A percentile compares a stretch with the other conserved stretches of the same genome.
Conservation (phyloP, 2,329 filamentous ascomycete genomes). For the Arthrocladium fulminans region DNA sequence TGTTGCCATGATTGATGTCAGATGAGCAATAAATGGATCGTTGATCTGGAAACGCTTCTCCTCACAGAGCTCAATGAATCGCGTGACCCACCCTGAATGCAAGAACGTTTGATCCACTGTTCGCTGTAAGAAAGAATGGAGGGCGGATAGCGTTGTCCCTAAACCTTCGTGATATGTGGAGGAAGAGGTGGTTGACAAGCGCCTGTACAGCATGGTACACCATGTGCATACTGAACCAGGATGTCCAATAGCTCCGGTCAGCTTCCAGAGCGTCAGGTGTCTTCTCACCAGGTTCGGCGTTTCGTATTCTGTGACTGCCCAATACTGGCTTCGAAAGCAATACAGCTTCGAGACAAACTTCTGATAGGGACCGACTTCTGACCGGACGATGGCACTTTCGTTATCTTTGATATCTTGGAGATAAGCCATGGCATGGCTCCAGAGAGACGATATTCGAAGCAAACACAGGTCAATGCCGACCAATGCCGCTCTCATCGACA, state of each 20-base stretch:
- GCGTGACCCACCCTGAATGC: conserved; percentile 17
- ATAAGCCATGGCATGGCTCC: conserved; percentile 16
- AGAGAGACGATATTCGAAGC: conserved; percentile 16
- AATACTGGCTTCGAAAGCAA: conserved; percentile 15
- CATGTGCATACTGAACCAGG: conserved; percentile 17
- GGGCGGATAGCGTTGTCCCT: conserved; percentile 14
- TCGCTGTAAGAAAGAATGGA: conserved; percentile 20
- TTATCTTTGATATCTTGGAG: conserved; percentile 15
- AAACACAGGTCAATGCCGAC: conserved; percentile 15
- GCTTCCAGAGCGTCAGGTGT: conserved; percentile 8
- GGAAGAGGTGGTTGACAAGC: conserved; percentile 18
- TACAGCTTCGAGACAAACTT: conserved; percentile 18
- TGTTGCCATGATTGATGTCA: conserved; percentile 16
- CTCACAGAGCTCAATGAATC: conserved; percentile 13
- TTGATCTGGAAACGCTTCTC: conserved; percentile 13
- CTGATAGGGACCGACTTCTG: conserved; percentile 14
- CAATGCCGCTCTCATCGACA: conserved; percentile 8
- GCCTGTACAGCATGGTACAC: conserved; percentile 19
- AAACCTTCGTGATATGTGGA: conserved; percentile 15
- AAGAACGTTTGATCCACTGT: conserved; percentile 17
- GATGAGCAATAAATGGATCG: conserved; percentile 17
- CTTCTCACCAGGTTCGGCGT: conserved; percentile 12
- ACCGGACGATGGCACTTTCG: conserved; percentile 15
- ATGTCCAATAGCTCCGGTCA: conserved; percentile 15
- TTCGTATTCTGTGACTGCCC: conserved; percentile 17